Conservation (phyloP, 495 filamentous ascomycete species). For the Annulohypoxylon stygium region DNA sequence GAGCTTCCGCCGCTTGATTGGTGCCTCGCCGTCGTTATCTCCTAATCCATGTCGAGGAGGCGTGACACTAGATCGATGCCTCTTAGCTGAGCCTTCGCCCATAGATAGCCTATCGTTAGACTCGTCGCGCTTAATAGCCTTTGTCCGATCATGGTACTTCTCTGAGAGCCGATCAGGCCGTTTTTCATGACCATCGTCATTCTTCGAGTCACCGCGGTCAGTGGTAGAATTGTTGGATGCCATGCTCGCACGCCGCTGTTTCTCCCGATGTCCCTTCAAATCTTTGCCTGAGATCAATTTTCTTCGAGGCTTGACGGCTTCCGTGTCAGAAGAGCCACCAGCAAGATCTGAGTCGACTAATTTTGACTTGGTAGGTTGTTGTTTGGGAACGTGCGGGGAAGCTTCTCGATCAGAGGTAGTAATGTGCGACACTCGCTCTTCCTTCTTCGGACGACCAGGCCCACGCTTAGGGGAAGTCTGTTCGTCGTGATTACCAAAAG, state of each 20-base stretch:
- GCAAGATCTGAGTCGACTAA: slow-evolving; percentile 63
- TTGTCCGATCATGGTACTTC: slow-evolving; percentile 63
- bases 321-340: slow-evolving; percentile 64
- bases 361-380: slow-evolving; percentile 57
- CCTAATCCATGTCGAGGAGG: slow-evolving; percentile 71
- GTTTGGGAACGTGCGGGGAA: slow-evolving; percentile 59
- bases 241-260: slow-evolving; percentile 62
- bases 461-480: slow-evolving; percentile 62
- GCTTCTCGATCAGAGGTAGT: slow-evolving; percentile 67
- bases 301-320: slow-evolving; percentile 67
- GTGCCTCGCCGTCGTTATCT: slow-evolving; percentile 67
- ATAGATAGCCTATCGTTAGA: slow-evolving; percentile 65
- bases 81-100: slow-evolving; percentile 69
- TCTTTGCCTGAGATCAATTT: slow-evolving; percentile 72
- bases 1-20: slow-evolving; percentile 63
- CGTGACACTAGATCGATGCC: slow-evolving; percentile 74
- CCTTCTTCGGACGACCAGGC: slow-evolving; percentile 63
- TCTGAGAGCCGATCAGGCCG: slow-evolving; percentile 54
- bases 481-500: slow-evolving; percentile 56
- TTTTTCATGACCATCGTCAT: slow-evolving; percentile 57
- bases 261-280: slow-evolving; percentile 67
- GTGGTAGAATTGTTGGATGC: slow-evolving; percentile 62
- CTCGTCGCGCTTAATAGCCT: slow-evolving; percentile 67
- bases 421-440: slow-evolving; percentile 59
- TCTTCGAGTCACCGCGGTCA: slow-evolving; percentile 56